A percentile compares a stretch with the other conserved stretches of the same genome.
These are phyloP conservation scores for Blastobotrys persicus DNA, from an alignment of 1,139 yeast species.

Conservation along the genomic window DNA sequence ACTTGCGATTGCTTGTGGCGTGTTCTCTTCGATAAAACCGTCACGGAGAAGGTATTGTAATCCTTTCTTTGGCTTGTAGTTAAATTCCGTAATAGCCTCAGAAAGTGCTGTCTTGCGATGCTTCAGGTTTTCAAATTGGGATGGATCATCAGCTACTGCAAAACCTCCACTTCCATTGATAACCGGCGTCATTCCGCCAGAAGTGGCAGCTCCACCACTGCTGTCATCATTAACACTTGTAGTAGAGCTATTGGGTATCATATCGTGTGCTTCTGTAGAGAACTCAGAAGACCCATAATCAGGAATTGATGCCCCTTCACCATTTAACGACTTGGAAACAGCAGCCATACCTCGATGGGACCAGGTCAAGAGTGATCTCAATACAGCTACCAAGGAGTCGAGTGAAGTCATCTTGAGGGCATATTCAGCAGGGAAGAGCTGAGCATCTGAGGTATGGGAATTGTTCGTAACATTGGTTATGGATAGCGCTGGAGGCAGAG, in stretches of 20 bases:
- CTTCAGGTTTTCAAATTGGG: slow-evolving; percentile 81
- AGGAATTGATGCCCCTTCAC: slow-evolving; percentile 8
- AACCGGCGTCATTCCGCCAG: slow-evolving; percentile 17
- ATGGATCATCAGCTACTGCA: slow-evolving; percentile 57
- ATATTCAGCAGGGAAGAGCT: slow-evolving; percentile 51
- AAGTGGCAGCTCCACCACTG: slow-evolving; percentile 18
- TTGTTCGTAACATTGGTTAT: slow-evolving; percentile 50
- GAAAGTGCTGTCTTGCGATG: slow-evolving; percentile 77
- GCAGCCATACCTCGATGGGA: slow-evolving; percentile 67
- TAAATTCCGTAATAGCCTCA: slow-evolving; percentile 77
- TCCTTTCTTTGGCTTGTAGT: slow-evolving; percentile 82
- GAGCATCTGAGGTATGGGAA: slow-evolving; percentile 59
- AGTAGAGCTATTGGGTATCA: slow-evolving; percentile 1
- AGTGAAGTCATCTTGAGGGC: slow-evolving; percentile 81
- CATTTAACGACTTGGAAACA: slow-evolving; percentile 17
- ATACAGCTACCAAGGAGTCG: slow-evolving; percentile 75
- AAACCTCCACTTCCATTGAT: slow-evolving; percentile 15
- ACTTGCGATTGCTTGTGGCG: slow-evolving; percentile 67
- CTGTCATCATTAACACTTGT: slow-evolving; percentile 14
- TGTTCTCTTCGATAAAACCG: slow-evolving; percentile 59
- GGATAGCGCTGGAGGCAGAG: slow-evolving; percentile 71
- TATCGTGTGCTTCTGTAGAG: neutral
- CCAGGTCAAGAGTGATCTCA: slow-evolving; percentile 83
- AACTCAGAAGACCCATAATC: slow-evolving; percentile 4
- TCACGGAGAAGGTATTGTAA: slow-evolving; percentile 57